Evolutionary conservation across 1,284 basidiomycete genomes (phyloP).

Genomic region (Termitomyces sp.): DNA sequence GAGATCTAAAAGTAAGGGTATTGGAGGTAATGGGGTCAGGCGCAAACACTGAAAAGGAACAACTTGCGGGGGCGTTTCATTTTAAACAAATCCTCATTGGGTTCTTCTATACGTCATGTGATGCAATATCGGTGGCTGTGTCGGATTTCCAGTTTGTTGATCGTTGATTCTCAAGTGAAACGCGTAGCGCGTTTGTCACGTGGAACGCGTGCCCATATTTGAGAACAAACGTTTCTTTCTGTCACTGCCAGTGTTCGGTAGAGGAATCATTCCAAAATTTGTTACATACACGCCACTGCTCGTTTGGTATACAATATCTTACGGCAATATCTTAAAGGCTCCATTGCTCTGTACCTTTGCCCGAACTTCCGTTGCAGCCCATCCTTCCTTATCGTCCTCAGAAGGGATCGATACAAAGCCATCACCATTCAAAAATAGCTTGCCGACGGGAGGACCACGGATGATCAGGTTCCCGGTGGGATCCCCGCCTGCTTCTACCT

Average conservation of each 20-base stretch:
- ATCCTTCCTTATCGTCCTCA: constrained; percentile 39
- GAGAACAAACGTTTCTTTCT: not conserved
- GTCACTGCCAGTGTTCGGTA: not conserved
- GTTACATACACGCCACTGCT: not conserved
- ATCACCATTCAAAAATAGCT: constrained; percentile 35
- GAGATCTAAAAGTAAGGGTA: not conserved
- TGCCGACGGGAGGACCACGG: constrained; percentile 54
- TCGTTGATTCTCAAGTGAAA: constrained; percentile 9
- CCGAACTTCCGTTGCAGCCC: constrained; percentile 43
- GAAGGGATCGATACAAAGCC: constrained; percentile 35
- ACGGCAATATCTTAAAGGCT: constrained; percentile 44
- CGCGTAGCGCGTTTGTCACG: constrained; percentile 20
- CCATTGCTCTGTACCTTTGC: constrained; percentile 58
- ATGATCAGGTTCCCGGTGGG: constrained; percentile 45
- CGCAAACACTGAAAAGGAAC: constrained; percentile 19
- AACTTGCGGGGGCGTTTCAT: constrained; percentile 14
- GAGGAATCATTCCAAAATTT: not conserved
- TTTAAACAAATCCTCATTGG: constrained; percentile 24
- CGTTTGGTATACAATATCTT: not conserved
- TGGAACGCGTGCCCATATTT: constrained; percentile 11
- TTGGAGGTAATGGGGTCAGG: constrained; percentile 12
- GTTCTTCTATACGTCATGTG: constrained; percentile 23
- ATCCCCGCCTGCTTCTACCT: constrained; percentile 56
- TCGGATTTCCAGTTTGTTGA: constrained; percentile 32
- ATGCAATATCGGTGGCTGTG: constrained; percentile 28